Percentiles rank a stretch among this genome's conserved stretches.
Conservation (phyloP, 2,329 filamentous ascomycete species). For the Colletotrichum abscissum region DNA sequence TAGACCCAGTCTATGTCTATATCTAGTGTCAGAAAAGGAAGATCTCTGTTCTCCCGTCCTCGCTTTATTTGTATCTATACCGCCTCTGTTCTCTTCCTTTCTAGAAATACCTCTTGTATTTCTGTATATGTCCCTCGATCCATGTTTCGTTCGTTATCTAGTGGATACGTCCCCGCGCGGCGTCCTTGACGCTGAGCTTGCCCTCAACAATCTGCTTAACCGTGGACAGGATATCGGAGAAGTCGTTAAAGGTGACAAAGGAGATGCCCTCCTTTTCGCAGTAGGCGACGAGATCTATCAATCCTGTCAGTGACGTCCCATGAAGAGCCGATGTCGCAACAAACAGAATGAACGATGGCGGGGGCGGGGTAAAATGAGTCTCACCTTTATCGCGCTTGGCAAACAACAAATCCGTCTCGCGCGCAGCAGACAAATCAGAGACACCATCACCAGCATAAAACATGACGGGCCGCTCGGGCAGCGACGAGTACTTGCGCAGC, state of each 20-base stretch:
- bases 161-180: conserved; percentile 62
- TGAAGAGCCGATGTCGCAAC: neutral
- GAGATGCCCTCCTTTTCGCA: conserved; percentile 87
- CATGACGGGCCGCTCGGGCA: conserved; percentile 81
- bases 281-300: conserved; percentile 83
- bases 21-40: conserved; percentile 18
- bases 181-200: conserved; percentile 75
- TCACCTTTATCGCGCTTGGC: conserved; percentile 89
- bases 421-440: conserved; percentile 89
- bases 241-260: conserved; percentile 89
- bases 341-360: neutral
- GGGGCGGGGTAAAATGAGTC: conserved; percentile 39
- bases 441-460: conserved; percentile 97
- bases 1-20: conserved; percentile 26
- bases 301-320: conserved; percentile 19
- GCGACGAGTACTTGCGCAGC: conserved; percentile 84
- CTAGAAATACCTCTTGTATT: neutral
- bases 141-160: neutral
- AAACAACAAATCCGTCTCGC: conserved; percentile 93
- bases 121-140: neutral
- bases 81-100: neutral
- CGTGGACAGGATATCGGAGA: conserved; percentile 80
- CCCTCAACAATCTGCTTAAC: conserved; percentile 83
- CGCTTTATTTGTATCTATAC: conserved; percentile 12
- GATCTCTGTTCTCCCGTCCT: neutral